Evolutionary conservation across 2,329 filamentous ascomycete species (phyloP), one percentile per base, ranked within the genome.

Genomic region (Uncinocarpus reesii): DNA sequence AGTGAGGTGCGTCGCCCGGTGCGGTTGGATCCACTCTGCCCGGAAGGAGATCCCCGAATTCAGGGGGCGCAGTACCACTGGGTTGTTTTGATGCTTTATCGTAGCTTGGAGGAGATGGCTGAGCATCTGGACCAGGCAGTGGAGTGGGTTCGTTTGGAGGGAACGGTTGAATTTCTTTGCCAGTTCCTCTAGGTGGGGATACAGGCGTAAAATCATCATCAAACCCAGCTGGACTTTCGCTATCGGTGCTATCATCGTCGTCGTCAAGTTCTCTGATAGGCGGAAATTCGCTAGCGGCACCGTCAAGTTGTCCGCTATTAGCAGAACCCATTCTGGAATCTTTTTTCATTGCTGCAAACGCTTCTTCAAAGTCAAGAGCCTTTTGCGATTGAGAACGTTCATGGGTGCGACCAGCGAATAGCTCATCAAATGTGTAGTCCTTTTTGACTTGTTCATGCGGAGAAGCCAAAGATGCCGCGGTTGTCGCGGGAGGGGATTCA

Each of bases 151-250:
- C 65, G n/a, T 65, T 63, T 29, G 64, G 52, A 56, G 67, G 56
- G 61, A 69, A 64, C 51, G 61, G 65, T 56, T 60, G 62, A 51
- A 56, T 66, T 54, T 59, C 70, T 52, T 61, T 68, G 45, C 53
- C 60, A 26, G 54, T 59, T 51, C 58, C 56, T 40, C 57, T 58
- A 4, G 59, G 58, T 1, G 72, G 66, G 36, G 70, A 75, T 24
- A 78, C 76, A 11, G 85, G 80, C 0, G 84, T 82, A 62, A 96
- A 96, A 64, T 95, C 83, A 61, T 98, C 92, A 42, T 93, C 90
- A 61, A 96, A 96, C 0, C 89, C 87, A 57, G 69, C 50, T 24
- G 60, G 60, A 5, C 58, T 70, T 35, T 86, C 87, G 42, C 78
- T 78, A 41, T 86, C 85, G 51, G 79, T 84, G 47, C 81, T 83